Base-by-base conservation (phyloP, 805 yeast genomes). In the Spathaspora gorwiae region DNA sequence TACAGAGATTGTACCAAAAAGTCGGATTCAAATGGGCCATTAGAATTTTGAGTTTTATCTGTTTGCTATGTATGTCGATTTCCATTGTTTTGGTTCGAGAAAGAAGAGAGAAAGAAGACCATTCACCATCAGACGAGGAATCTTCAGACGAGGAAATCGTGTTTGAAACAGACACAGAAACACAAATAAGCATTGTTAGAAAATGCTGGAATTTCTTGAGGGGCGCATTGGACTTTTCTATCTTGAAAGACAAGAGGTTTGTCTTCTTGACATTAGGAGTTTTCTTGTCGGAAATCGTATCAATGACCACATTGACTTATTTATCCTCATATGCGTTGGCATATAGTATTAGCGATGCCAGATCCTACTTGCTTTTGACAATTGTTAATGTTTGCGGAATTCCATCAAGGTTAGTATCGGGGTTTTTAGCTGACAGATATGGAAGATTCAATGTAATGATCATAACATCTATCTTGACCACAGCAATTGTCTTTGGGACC, bases 251-350 rank as follows among this genome's bases (percentile, higher is more conserved):
- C 40, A 40, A 33, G 31, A 45, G 51, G 35, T 64, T 58, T 49
- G 37, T 59, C 7, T 49, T 49, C 26, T 48, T 62, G 32, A 59
- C 60, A n/a, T 30, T 62, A 36, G 60, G 59, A 7, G 64, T 62
- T 0, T 57, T 53, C 43, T 44, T 52, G 37, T 47, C 61, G 4
- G 87, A 83, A 54, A 67, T 80, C 50, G 74, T 81, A 0, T 65
- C 80, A 11, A 68, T 81, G 53, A 59, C 77, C 34, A 54, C 66
- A 12, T 49, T 58, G 40, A 60, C 66, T 2, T 62, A 60, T 40
- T 46, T 64, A 19, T 48, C 64, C 8, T 56, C 65, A 2, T 64
- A 61, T 48, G 65, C 62, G 2, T 49, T 61, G 30, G 57, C 55
- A 14, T 52, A 52, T 46, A 62, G 61, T 6, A 45, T 56, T 15